These are phyloP conservation scores for Xylariaceae sp. DNA, from an alignment of 2,329 filamentous ascomycete genomes.

Conservation along the genomic window DNA sequence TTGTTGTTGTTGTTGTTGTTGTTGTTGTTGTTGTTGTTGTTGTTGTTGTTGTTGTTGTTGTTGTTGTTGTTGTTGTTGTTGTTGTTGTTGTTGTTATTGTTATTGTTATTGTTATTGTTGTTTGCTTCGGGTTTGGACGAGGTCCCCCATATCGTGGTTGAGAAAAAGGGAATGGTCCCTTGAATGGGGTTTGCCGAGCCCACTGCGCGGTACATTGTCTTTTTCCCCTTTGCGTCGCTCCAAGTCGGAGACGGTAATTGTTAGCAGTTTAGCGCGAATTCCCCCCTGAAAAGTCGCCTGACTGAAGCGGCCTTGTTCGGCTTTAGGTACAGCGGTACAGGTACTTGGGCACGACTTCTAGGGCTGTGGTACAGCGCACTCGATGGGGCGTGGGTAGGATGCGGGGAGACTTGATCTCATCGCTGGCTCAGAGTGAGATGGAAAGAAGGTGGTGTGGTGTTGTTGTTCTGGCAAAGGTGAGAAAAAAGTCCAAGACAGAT, in stretches of 20 bases:
- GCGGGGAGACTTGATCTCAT: constrained; percentile 1
- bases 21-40: no score
- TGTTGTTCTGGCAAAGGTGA: background rate
- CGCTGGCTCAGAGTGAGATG: background rate
- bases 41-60: no score
- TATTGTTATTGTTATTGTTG: no score
- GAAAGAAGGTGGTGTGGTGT: background rate
- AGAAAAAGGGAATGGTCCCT: constrained; percentile 24
- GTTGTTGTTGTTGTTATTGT: no score
- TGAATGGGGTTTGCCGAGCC: constrained; percentile 12
- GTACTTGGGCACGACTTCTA: no score
- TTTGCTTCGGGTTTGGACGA: constrained; percentile 18
- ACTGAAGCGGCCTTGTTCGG: constrained; percentile 8
- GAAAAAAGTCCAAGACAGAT: background rate
- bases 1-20: no score
- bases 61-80: no score
- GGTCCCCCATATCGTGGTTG: constrained; percentile 28
- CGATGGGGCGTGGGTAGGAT: constrained; percentile 9
- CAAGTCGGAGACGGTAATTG: constrained; percentile 10
- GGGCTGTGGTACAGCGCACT: background rate
- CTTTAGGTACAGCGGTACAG: constrained; percentile 3
- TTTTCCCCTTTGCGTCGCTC: constrained; percentile 6
- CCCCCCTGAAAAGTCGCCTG: constrained; percentile 9
- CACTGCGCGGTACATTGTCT: constrained; percentile 17
- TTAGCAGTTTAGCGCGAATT: constrained; percentile 16